A percentile compares a stretch with the other conserved stretches of the same genome.
Conservation (phyloP, 345 rosid species). For the Rhizophora apiculata region DNA sequence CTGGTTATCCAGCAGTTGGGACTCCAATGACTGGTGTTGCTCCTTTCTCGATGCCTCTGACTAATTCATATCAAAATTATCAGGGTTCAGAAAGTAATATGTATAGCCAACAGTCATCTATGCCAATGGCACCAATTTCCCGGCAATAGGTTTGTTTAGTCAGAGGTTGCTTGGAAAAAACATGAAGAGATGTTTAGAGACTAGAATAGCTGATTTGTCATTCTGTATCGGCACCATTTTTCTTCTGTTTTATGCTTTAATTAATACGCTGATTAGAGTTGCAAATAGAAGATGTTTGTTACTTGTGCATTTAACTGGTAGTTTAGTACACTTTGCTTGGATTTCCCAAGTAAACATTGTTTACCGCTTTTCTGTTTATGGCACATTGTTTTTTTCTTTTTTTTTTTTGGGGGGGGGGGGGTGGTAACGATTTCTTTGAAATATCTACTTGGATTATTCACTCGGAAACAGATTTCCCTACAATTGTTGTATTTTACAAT, state of each 20-base stretch:
- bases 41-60: constrained; percentile 36
- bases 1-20: constrained; percentile 39
- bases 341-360: constrained; percentile 11
- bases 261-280: constrained; percentile 23
- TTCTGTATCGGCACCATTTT: background rate
- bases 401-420: no score
- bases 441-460: no score
- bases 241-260: constrained; percentile 3
- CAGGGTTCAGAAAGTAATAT: constrained; percentile 67
- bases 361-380: no score
- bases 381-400: no score
- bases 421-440: no score
- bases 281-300: constrained; percentile 37
- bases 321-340: constrained; percentile 2
- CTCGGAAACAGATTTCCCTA: no score
- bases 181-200: background rate
- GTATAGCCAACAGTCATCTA: constrained; percentile 54
- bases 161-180: background rate
- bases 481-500: no score
- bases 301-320: constrained; percentile 6
- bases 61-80: constrained; percentile 55
- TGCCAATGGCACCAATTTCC: constrained; percentile 60
- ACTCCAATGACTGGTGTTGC: constrained; percentile 43
- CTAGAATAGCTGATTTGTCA: constrained; percentile 13
- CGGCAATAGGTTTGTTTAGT: constrained; percentile 43